Conservation (phyloP, 2,329 filamentous ascomycete genomes). For the Piedraia hortae region DNA sequence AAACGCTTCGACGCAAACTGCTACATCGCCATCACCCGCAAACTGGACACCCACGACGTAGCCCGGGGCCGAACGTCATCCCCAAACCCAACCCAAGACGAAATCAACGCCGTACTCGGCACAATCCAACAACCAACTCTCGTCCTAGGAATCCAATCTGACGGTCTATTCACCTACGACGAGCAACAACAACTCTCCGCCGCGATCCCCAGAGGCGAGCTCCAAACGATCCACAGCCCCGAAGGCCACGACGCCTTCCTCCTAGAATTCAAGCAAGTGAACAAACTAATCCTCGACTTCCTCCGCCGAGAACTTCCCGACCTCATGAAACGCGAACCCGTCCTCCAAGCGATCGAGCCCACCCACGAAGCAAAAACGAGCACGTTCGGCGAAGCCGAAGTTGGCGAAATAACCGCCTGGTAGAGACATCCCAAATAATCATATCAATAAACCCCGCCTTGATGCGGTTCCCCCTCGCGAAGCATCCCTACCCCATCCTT, state of each 20-base stretch:
- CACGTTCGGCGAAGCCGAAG: conserved; percentile 84
- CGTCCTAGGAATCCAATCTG: conserved; percentile 80
- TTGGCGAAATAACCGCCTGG: conserved; percentile 90
- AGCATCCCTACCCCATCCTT: too few relatives aligned
- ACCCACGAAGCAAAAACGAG: conserved; percentile 54
- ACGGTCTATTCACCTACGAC: conserved; percentile 88
- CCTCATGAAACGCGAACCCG: conserved; percentile 39
- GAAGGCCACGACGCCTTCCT: conserved; percentile 94
- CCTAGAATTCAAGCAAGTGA: conserved; percentile 92
- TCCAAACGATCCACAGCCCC: conserved; percentile 73
- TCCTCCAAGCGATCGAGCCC: conserved; percentile 16
- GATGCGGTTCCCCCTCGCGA: too few relatives aligned
- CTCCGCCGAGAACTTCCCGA: conserved; percentile 59
- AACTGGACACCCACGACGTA: conserved; percentile 90
- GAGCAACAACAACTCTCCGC: conserved; percentile 82
- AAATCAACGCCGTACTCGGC: conserved; percentile 45
- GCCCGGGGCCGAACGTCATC: conserved; percentile 37
- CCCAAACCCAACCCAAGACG: conserved; percentile 4
- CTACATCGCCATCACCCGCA: conserved; percentile 95
- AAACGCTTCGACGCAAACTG: conserved; percentile 94
- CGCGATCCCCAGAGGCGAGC: conserved; percentile 45
- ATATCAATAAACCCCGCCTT: too few relatives aligned
- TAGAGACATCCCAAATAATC: too few relatives aligned
- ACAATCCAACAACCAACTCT: conserved; percentile 71
- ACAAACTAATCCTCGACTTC: conserved; percentile 61